phyloP scores from a whole-genome alignment of 345 rosid species.

The Triadica sebifera region DNA sequence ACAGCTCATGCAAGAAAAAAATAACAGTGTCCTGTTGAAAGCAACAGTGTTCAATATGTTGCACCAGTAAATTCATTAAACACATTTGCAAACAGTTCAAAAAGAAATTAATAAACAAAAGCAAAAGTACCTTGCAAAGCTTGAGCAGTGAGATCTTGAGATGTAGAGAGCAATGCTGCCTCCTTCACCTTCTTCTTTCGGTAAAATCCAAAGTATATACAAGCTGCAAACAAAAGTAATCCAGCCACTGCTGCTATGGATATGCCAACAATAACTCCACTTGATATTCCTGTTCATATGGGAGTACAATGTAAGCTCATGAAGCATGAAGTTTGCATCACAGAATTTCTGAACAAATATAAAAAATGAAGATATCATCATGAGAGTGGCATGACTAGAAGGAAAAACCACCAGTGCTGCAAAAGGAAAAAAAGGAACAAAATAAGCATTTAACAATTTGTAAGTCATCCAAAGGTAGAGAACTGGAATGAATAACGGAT shows the following conservation, averaged over 20 bases:
- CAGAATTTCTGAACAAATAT: slow-evolving; percentile 15
- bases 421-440: slow-evolving; percentile 29
- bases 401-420: slow-evolving; percentile 50
- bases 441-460: slow-evolving; percentile 6
- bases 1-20: slow-evolving; percentile 2
- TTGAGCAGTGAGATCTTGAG: slow-evolving; percentile 39
- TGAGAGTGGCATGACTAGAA: slow-evolving; percentile 28
- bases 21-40: not conserved
- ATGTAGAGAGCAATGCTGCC: slow-evolving; percentile 34
- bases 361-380: slow-evolving; percentile 27
- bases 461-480: not conserved
- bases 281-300: slow-evolving; percentile 52
- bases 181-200: slow-evolving; percentile 49
- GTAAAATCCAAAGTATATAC: slow-evolving; percentile 41
- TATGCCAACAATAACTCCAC: slow-evolving; percentile 69
- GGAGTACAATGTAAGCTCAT: slow-evolving; percentile 24
- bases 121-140: slow-evolving; percentile 35
- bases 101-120: not conserved
- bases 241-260: slow-evolving; percentile 44
- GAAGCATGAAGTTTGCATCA: slow-evolving; percentile 15
- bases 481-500: not conserved
- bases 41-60: not conserved
- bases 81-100: not conserved
- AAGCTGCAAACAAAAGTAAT: slow-evolving; percentile 39
- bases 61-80: not conserved